phyloP scores from a whole-genome alignment of 2,329 filamentous ascomycete species.

The Dactylellina haptotyla region DNA sequence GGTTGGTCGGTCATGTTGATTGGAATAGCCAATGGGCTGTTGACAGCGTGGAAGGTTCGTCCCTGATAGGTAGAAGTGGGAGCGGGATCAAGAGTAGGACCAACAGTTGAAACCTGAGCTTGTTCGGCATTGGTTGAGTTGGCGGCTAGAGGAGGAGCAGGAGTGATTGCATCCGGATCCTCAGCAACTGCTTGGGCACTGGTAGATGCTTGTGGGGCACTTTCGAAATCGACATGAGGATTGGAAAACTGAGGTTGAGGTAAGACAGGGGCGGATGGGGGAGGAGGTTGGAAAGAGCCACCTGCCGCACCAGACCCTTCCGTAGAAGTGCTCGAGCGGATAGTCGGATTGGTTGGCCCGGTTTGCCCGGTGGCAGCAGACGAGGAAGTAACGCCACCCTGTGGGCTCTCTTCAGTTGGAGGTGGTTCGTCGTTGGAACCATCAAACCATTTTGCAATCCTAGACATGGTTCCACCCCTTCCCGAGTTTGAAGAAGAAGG shows the following conservation, averaged over 20 bases:
- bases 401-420: not conserved
- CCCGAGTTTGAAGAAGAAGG: not conserved
- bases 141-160: slow-evolving; percentile 6
- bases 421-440: not conserved
- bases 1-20: slow-evolving; percentile 15
- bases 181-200: not conserved
- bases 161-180: slow-evolving; percentile 32
- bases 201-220: not conserved
- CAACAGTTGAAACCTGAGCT: not conserved
- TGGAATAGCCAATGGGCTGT: slow-evolving; percentile 13
- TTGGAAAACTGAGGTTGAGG: not conserved
- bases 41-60: not conserved
- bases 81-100: too few species aligned
- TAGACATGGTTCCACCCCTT: not conserved
- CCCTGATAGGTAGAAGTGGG: too few species aligned
- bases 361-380: too few species aligned
- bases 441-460: slow-evolving; percentile 29
- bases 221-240: not conserved
- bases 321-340: too few species aligned
- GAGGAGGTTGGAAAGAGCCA: too few species aligned
- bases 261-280: not conserved
- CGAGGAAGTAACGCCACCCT: not conserved
- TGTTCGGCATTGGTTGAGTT: not conserved
- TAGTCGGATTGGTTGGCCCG: too few species aligned
- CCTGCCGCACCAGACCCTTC: too few species aligned